A percentile compares a stretch with the other conserved stretches of the same genome.
phyloP scores from a whole-genome alignment of 2,329 filamentous ascomycete genomes.

The Emergomyces africanus region DNA sequence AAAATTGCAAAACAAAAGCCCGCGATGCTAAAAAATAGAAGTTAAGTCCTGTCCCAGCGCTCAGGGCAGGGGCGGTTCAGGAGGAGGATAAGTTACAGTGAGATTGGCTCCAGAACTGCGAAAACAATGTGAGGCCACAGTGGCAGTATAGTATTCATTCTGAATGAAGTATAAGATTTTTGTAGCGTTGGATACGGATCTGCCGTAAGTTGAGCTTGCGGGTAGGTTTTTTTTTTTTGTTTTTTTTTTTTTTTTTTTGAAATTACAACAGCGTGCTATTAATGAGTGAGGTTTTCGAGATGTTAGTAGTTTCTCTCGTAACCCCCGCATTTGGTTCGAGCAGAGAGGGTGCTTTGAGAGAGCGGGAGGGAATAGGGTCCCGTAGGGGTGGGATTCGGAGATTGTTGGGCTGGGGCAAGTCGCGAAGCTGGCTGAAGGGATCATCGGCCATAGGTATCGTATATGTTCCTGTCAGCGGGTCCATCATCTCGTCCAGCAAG shows the following conservation, averaged over 20 bases:
- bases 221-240: too few relatives aligned
- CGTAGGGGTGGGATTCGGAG: constrained; percentile 37
- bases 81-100: constrained; percentile 33
- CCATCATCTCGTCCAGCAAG: constrained; percentile 5
- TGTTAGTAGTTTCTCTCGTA: too few relatives aligned
- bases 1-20: constrained; percentile 47
- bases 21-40: constrained; percentile 39
- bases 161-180: not conserved
- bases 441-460: constrained; percentile 26
- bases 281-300: too few relatives aligned
- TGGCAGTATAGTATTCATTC: constrained; percentile 42
- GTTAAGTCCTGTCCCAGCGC: constrained; percentile 5
- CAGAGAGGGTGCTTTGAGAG: constrained; percentile 29
- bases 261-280: not conserved
- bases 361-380: constrained; percentile 31
- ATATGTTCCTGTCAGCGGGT: constrained; percentile 9
- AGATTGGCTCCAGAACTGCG: constrained; percentile 55
- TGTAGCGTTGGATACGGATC: not conserved
- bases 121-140: constrained; percentile 53
- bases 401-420: constrained; percentile 27
- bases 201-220: not conserved
- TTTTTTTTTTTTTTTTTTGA: too few relatives aligned
- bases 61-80: not conserved
- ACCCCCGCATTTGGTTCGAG: too few relatives aligned
- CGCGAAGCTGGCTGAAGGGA: constrained; percentile 25